Base-by-base conservation (phyloP, 1,139 yeast genomes). In the Candida dubliniensis region DNA sequence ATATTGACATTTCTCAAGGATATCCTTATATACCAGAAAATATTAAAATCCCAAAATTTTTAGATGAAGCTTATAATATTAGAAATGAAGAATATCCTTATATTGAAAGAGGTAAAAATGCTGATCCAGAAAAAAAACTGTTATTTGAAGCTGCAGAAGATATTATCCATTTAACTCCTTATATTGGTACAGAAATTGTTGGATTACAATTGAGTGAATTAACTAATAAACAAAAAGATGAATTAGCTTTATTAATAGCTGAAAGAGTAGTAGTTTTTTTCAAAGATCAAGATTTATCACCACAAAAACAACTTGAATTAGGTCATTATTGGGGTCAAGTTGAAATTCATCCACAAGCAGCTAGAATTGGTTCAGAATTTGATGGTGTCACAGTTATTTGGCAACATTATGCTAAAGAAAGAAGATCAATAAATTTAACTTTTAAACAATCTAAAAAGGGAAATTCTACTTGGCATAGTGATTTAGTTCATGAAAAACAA, bases 141-240 rank as follows among this genome's bases (percentile, higher is more conserved):
- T 57, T 77, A 38, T 66, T 77, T 37, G 71, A 74, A n/a, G 81
- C 80, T 43, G 82, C 79, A 15, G 68, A 60, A 45, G 76, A 76
- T 53, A 80, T 77, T 14, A 67, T 53, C 34, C 50, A 77, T 47
- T 63, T 76, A 50, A 74, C 81, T 38, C 73, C 71, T 47, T 70
- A 74, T 47, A 61, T 77, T 47, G 84, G 84, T 47, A 77, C 82
- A n/a, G 82, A 78, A 55, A 67, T 80, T 54, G 73, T 75, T 41
- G 82, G 82, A 2, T 58, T 79, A 43, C 82, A 79, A 57, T 61
- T 79, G 44, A 59, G 62, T 13, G 79, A 77, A 30, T 67, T 79
- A 49, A 66, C 57, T 44, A 77, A 77, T 51, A 57, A 77, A 53
- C 84, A 78, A 51, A 71, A 67, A 50, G 83, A 77, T 53, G 84